A percentile compares a stretch with the other conserved stretches of the same genome.
Conservation (phyloP, 352 stramenopile genomes). For the Phytopythium montanum region DNA sequence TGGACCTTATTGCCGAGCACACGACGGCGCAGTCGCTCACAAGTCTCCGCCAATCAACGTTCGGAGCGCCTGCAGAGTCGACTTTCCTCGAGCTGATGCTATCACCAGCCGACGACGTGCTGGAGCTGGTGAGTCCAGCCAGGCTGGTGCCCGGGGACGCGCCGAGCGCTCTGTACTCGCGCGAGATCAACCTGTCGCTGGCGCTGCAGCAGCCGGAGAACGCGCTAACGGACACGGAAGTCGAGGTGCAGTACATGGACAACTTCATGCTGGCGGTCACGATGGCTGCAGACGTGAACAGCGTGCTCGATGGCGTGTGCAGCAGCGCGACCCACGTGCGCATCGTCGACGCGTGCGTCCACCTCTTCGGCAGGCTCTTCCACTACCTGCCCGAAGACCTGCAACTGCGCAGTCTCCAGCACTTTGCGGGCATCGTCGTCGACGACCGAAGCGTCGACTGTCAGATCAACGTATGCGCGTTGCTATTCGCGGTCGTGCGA, state of each 20-base stretch:
- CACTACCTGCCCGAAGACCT: slow-evolving; percentile 80
- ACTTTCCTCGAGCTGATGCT: slow-evolving; percentile 66
- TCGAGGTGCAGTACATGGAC: slow-evolving; percentile 84
- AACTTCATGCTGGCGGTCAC: slow-evolving; percentile 54
- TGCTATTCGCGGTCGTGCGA: slow-evolving; percentile 65
- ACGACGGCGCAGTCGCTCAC: slow-evolving; percentile 78
- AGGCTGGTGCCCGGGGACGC: slow-evolving; percentile 60
- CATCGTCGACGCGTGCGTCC: slow-evolving; percentile 73
- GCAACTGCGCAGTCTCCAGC: slow-evolving; percentile 77
- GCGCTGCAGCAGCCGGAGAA: slow-evolving; percentile 66
- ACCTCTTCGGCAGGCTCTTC: slow-evolving; percentile 75
- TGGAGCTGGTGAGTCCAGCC: slow-evolving; percentile 55
- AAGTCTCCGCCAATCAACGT: slow-evolving; percentile 50
- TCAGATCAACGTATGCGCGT: slow-evolving; percentile 74
- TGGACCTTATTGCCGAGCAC: slow-evolving; percentile 78
- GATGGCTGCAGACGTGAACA: slow-evolving; percentile 23
- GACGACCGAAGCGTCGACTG: slow-evolving; percentile 52
- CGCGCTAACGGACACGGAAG: slow-evolving; percentile 73
- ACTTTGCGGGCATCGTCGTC: slow-evolving; percentile 61
- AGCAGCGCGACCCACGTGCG: slow-evolving; percentile 82
- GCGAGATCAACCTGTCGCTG: slow-evolving; percentile 76
- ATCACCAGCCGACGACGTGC: slow-evolving; percentile 42
- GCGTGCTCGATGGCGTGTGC: slow-evolving; percentile 34
- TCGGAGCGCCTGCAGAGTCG: slow-evolving; percentile 45
- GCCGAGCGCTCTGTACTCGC: slow-evolving; percentile 61